Evolutionary conservation across 75 land plant genomes (phyloP), one percentile per base, ranked within the genome.

Genomic region (Pinus albicaulis): DNA sequence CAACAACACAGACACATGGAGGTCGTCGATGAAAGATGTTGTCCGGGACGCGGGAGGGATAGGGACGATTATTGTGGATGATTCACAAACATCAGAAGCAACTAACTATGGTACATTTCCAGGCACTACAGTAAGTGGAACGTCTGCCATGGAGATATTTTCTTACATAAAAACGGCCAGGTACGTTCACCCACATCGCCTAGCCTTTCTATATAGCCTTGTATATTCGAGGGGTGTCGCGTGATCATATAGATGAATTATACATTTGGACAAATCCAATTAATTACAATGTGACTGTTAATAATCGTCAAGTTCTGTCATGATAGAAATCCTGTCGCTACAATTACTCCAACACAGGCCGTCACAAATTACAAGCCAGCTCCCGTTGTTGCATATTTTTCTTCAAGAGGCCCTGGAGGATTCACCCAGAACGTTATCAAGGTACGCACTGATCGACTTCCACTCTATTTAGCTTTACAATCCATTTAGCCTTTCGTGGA

Each of bases 381-480:
- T 8, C 97, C 95, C 10, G 56, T 61, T 7, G 76, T 94, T 10
- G 86, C 95, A 11, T 82, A 80, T 48, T 94, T 92, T 73, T 92
- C 97, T 1, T 85, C 95, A 0, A 79, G 94, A 72, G 97, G 97
- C 0, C 97, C 97, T 68, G 78, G 83, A 34, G 64, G 56, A 13
- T 76, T 77, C 61, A 80, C 83, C 2, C 80, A 78, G 44, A 81
- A 82, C 85, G 74, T 94, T 65, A 78, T 92, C 71, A 94, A 94
- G 92, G 97, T 92, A 55, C 31, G 3, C 7, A 48, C 53, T 48
- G 13, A 48, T 48, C 53, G 12, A 0, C 53, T 10, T 2, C 1
- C 12, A 10, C 2, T 48, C 2, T 3, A 48, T 44, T 44, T 44
- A 44, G 11, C 52, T 7, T 7, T 44, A 7, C 31, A 31, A 31